phyloP scores from a whole-genome alignment of 805 yeast genomes.

The Candida suzukii region DNA sequence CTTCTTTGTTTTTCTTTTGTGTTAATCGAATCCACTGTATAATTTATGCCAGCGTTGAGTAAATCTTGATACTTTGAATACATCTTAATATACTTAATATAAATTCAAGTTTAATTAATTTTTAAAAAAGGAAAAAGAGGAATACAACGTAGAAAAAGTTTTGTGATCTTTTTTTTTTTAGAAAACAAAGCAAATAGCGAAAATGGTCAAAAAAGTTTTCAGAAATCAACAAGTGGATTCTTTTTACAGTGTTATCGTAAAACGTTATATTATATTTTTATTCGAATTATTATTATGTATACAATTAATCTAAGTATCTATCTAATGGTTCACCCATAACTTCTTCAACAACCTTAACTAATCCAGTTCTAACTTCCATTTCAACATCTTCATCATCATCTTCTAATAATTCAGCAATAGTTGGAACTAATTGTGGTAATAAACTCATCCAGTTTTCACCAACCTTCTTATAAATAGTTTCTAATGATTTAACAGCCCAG shows the following conservation, averaged over 20 bases:
- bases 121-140: no score
- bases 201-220: no score
- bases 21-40: background rate
- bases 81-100: no score
- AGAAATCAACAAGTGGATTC: background rate
- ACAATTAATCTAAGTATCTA: constrained; percentile 49
- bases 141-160: background rate
- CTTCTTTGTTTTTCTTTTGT: background rate
- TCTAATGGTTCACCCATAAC: constrained; percentile 95
- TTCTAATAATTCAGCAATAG: constrained; percentile 90
- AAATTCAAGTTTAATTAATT: no score
- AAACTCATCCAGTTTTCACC: constrained; percentile 92
- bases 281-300: background rate
- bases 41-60: background rate
- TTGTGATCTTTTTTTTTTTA: no score
- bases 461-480: constrained; percentile 77
- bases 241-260: background rate
- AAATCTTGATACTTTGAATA: no score
- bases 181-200: no score
- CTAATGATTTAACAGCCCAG: constrained; percentile 78
- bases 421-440: constrained; percentile 91
- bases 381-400: constrained; percentile 95
- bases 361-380: constrained; percentile 79
- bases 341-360: constrained; percentile 85
- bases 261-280: background rate